Base-by-base conservation (phyloP, 2,329 filamentous ascomycete species). In the Phaeomoniella chlamydospora region DNA sequence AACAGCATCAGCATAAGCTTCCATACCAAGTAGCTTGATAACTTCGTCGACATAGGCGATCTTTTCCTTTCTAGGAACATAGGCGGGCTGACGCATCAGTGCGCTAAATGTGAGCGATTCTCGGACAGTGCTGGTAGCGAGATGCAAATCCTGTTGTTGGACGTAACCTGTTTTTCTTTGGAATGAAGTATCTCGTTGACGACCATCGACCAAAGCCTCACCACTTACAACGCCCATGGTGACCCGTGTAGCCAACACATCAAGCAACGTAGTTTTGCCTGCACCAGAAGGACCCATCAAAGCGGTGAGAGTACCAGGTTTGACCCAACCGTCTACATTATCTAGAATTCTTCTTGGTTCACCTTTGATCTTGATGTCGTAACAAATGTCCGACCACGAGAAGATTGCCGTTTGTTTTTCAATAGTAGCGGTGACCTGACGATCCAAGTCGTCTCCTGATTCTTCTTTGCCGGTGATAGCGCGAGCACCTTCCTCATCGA, bases 101-200 rank as follows among this genome's bases (percentile, higher is more conserved):
- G 87, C 87, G 49, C 78, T 86, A 58, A 94, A 94, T 48, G 74
- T 74, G 19, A 96, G 68, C 5, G 86, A 85, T 58, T 94, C 87
- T 41, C 87, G 77, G 29, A 94, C 86, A 1, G 87, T 94, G 0
- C 78, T 77, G 0, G 85, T 93, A 33, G 78, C 68, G 31, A 92
- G 66, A 53, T 94, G 87, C 11, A 94, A 68, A 70, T 94, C 87
- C 54, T 93, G 85, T 55, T 94, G 87, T 52, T 93, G 84, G 22
- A 87, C 86, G 47, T 93, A 93, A 34, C 86, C 86, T 0, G 84
- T 92, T 61, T 88, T 90, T 44, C 86, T 80, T 56, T 93, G 86
- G 69, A 94, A 94, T 0, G 80, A 85, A 31, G 69, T 68, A 45
- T 92, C 84, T 33, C 82, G 74, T 17, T 73, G 76, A 26, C 65